Conservation (phyloP, 768 basidiomycete species). For the Sporobolomyces phaffii region DNA sequence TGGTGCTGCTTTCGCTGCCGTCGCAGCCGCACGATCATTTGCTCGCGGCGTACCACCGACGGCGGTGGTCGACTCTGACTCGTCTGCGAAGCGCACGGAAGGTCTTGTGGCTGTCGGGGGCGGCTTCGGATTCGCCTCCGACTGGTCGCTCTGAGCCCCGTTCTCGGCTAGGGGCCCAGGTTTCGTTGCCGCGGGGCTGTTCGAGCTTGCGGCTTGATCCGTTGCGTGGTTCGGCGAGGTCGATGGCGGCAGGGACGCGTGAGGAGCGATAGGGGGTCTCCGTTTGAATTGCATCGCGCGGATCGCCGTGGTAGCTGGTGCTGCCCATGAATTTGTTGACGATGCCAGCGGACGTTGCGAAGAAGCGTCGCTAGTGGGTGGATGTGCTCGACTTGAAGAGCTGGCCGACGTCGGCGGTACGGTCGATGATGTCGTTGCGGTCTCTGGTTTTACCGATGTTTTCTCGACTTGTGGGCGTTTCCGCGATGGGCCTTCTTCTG, state of each 20-base stretch:
- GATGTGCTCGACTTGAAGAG: too few species aligned
- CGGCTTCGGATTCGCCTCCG: not conserved
- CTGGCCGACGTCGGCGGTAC: too few species aligned
- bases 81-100: not conserved
- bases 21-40: not conserved
- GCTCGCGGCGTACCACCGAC: too few species aligned
- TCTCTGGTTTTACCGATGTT: too few species aligned
- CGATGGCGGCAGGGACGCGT: not conserved
- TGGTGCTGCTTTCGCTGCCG: not conserved
- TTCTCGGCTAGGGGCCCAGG: too few species aligned
- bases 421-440: too few species aligned
- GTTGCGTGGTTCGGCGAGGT: not conserved
- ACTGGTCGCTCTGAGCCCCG: too few species aligned
- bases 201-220: too few species aligned
- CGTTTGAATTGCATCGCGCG: slow-evolving; percentile 7
- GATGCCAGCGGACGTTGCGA: not conserved
- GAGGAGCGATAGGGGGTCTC: not conserved
- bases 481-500: too few species aligned
- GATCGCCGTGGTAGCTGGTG: not conserved
- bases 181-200: too few species aligned
- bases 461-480: too few species aligned
- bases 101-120: not conserved
- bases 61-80: not conserved
- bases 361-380: not conserved
- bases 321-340: not conserved